These are phyloP conservation scores for grape (Vitis vinifera) DNA, from an alignment of 164 flowering plant species.

Conservation along the genomic window ASM3070453v1 NC_081819.1:12631001-12631500, in stretches of 20 bases:
- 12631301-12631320: conserved; percentile 53
- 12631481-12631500: too few species aligned
- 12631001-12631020: conserved; percentile 97
- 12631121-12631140: too few species aligned
- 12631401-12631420: not conserved
- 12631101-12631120: too few species aligned
- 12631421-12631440: not conserved
- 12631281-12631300: conserved; percentile 59
- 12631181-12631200: too few species aligned
- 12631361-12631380: conserved; percentile 6
- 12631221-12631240: too few species aligned
- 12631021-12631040: conserved; percentile 98
- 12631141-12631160: conserved; percentile 3
- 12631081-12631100: too few species aligned
- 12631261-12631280: conserved; percentile 35
- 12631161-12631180: not conserved
- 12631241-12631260: not conserved
- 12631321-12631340: conserved; percentile 45
- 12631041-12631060: conserved; percentile 97
- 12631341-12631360: conserved; percentile 34
- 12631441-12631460: not conserved
- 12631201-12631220: too few species aligned
- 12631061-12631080: conserved; percentile 4
- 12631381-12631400: not conserved
- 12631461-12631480: too few species aligned